Evolutionary conservation across 768 basidiomycete genomes (phyloP).

Genomic region (Pleurotus tuoliensis): DNA sequence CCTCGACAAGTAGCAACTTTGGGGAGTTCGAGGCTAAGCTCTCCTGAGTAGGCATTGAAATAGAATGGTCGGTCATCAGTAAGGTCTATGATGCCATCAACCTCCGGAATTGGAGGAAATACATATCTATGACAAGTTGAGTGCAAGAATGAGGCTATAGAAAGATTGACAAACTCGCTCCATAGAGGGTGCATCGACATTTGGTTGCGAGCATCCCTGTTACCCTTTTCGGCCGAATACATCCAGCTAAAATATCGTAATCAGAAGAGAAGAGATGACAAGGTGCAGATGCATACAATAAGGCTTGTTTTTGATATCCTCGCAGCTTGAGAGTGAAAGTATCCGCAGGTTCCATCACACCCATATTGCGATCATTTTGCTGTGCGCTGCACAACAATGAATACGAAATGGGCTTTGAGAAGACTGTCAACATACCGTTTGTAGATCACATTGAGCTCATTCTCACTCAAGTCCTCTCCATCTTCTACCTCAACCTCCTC

Average conservation of each 20-base stretch:
- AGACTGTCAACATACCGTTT: constrained; percentile 55
- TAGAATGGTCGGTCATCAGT: constrained; percentile 83
- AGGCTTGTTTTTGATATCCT: constrained; percentile 92
- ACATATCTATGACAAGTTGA: constrained; percentile 49
- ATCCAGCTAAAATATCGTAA: constrained; percentile 68
- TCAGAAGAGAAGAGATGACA: not conserved
- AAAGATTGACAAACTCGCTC: constrained; percentile 65
- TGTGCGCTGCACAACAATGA: constrained; percentile 60
- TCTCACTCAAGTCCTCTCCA: constrained; percentile 75
- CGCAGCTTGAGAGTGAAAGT: constrained; percentile 75
- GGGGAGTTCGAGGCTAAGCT: constrained; percentile 83
- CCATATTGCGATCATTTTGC: constrained; percentile 69
- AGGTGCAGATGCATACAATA: constrained; percentile 46
- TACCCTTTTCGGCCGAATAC: constrained; percentile 79
- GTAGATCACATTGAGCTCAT: constrained; percentile 81
- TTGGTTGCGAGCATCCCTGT: constrained; percentile 62
- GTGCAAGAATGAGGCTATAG: constrained; percentile 6
- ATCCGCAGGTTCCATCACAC: constrained; percentile 75
- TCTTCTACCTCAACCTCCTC: constrained; percentile 86
- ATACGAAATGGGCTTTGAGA: not conserved
- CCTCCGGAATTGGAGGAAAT: constrained; percentile 58
- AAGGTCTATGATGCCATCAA: constrained; percentile 64
- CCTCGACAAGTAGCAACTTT: constrained; percentile 76
- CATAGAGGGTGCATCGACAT: constrained; percentile 89
- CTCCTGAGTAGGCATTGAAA: constrained; percentile 89